These are phyloP conservation scores for Pseudogymnoascus sp. DNA, from an alignment of 2,329 filamentous ascomycete species.

Conservation along the genomic window DNA sequence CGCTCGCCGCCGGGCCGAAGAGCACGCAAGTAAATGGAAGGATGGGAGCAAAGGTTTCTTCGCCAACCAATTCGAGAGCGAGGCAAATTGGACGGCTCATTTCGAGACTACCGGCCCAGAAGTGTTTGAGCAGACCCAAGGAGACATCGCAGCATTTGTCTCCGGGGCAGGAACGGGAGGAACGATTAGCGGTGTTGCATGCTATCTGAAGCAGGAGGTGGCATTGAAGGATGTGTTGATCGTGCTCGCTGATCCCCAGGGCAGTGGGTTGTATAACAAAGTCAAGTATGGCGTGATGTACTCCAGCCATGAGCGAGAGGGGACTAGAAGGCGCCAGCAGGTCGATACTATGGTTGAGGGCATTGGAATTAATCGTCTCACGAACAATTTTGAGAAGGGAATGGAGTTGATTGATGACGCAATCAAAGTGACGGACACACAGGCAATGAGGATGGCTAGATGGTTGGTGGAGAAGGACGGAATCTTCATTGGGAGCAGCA, in stretches of 20 bases:
- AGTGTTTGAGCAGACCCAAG: slow-evolving; percentile 70
- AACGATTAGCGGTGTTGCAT: slow-evolving; percentile 79
- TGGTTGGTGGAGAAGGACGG: slow-evolving; percentile 96
- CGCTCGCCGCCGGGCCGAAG: slow-evolving; percentile 64
- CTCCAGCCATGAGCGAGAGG: slow-evolving; percentile 77
- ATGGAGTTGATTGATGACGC: slow-evolving; percentile 84
- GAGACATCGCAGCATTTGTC: slow-evolving; percentile 75
- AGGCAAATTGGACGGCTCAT: slow-evolving; percentile 83
- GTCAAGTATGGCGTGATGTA: slow-evolving; percentile 96
- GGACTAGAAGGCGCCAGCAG: slow-evolving; percentile 79
- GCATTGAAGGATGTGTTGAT: slow-evolving; percentile 39
- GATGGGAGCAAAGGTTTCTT: slow-evolving; percentile 76
- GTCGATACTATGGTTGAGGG: slow-evolving; percentile 96
- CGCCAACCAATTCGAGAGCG: slow-evolving; percentile 90
- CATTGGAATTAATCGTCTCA: slow-evolving; percentile 91
- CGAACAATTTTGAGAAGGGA: slow-evolving; percentile 83
- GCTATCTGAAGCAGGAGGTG: slow-evolving; percentile 64
- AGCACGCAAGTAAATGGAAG: slow-evolving; percentile 54
- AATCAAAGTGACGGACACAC: slow-evolving; percentile 75
- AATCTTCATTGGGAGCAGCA: slow-evolving; percentile 89
- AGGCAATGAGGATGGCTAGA: slow-evolving; percentile 88
- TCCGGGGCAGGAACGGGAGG: slow-evolving; percentile 91
- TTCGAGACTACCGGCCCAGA: slow-evolving; percentile 78
- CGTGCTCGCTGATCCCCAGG: slow-evolving; percentile 87
- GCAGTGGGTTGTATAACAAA: slow-evolving; percentile 87